These are phyloP conservation scores for Penicillium robsamsonii DNA, from an alignment of 495 filamentous ascomycete genomes.

Conservation along the genomic window DNA sequence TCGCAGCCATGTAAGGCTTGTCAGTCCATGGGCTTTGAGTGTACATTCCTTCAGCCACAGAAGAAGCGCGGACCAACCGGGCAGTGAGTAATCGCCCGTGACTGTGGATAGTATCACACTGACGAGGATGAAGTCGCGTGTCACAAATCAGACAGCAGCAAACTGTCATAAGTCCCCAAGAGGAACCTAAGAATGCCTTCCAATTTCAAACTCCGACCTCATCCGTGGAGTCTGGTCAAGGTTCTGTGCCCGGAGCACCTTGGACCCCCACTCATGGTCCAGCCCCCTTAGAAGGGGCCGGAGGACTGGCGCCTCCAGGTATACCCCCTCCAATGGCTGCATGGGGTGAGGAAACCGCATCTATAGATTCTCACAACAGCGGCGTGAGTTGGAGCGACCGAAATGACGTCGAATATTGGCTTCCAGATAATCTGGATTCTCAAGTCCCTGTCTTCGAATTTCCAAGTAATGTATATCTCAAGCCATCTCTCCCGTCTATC, in stretches of 20 bases:
- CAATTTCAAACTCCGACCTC: constrained; percentile 25
- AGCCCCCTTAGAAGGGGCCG: constrained; percentile 22
- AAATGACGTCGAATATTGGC: constrained; percentile 41
- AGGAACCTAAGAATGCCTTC: constrained; percentile 21
- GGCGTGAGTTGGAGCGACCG: constrained; percentile 34
- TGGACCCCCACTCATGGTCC: constrained; percentile 24
- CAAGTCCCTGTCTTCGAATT: constrained; percentile 41
- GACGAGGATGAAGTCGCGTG: constrained; percentile 29
- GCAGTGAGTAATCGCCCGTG: constrained; percentile 34
- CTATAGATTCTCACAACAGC: constrained; percentile 27
- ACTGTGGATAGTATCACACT: constrained; percentile 5
- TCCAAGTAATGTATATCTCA: constrained; percentile 40
- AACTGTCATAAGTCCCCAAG: constrained; percentile 20
- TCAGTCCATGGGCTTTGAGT: constrained; percentile 43
- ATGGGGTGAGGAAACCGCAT: constrained; percentile 25
- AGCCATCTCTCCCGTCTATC: constrained; percentile 40
- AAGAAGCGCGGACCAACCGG: constrained; percentile 44
- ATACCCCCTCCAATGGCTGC: constrained; percentile 18
- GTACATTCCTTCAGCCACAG: constrained; percentile 45
- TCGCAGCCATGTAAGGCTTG: constrained; percentile 42
- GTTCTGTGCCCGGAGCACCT: constrained; percentile 23
- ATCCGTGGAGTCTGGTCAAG: constrained; percentile 20
- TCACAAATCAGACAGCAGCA: constrained; percentile 45
- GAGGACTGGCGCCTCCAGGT: constrained; percentile 19
- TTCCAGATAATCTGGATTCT: constrained; percentile 38